These are phyloP conservation scores for Psilocybe azurescens DNA, from an alignment of 768 basidiomycete genomes.

Conservation along the genomic window DNA sequence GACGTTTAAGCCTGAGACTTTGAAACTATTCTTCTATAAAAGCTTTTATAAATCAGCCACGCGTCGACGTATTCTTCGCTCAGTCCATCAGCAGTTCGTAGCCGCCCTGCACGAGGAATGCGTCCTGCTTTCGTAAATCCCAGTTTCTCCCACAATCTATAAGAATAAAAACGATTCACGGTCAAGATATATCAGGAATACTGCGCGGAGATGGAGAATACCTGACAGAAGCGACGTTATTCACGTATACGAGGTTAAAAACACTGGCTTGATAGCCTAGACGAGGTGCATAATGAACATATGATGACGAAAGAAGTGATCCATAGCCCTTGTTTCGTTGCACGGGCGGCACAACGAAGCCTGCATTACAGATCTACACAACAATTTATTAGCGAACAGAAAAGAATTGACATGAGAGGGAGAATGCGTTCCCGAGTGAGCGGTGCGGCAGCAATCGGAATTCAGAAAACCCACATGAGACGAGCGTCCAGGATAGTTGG, in stretches of 20 bases:
- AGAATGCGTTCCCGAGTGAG: constrained; percentile 21
- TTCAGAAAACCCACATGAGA: constrained; percentile 69
- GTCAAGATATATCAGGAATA: background rate
- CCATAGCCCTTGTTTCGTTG: constrained; percentile 76
- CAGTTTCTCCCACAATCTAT: constrained; percentile 81
- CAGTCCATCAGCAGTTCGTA: constrained; percentile 66
- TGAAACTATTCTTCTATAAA: constrained; percentile 48
- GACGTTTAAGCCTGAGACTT: background rate
- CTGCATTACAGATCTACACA: constrained; percentile 83
- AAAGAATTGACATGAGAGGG: constrained; percentile 15
- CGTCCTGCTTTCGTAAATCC: constrained; percentile 81
- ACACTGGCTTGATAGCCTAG: constrained; percentile 81
- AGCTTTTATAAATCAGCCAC: constrained; percentile 78
- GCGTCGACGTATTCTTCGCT: constrained; percentile 93
- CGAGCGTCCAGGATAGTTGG: constrained; percentile 89
- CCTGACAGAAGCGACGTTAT: constrained; percentile 79
- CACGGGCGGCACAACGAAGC: constrained; percentile 76
- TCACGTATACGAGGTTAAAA: constrained; percentile 92
- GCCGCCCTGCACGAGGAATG: constrained; percentile 77
- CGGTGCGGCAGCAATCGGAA: background rate
- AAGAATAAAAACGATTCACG: background rate
- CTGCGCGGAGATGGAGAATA: constrained; percentile 28
- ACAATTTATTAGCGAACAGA: background rate
- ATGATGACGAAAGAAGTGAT: constrained; percentile 73
- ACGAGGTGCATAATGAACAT: constrained; percentile 78